phyloP scores from a whole-genome alignment of 176 grass and related monocot genomes.

The Aegilops bicornis region DNA sequence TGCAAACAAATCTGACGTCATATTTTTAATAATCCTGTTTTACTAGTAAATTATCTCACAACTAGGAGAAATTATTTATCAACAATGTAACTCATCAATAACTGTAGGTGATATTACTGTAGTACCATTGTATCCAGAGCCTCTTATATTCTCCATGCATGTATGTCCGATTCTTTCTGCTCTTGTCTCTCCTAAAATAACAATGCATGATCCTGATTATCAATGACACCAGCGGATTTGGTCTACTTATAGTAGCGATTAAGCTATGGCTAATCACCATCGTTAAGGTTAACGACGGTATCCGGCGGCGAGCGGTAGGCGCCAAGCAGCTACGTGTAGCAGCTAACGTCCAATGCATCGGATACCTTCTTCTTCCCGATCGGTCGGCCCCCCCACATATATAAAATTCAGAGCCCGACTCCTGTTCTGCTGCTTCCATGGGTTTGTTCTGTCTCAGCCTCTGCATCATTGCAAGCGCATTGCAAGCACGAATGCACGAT shows the following conservation, averaged over 20 bases:
- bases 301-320: background rate
- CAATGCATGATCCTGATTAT: background rate
- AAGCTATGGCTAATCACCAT: background rate
- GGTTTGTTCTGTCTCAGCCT: background rate
- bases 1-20: too few relatives aligned
- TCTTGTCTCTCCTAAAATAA: background rate
- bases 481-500: background rate
- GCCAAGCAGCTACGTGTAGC: background rate
- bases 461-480: background rate
- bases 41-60: too few relatives aligned
- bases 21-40: too few relatives aligned
- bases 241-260: background rate
- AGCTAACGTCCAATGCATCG: slow-evolving; percentile 26
- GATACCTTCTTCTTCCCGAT: background rate
- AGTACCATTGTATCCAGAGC: background rate
- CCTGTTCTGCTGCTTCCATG: slow-evolving; percentile 9
- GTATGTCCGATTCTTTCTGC: background rate
- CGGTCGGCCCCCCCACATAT: background rate
- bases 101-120: too few relatives aligned
- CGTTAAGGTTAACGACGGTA: slow-evolving; percentile 11
- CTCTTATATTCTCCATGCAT: background rate
- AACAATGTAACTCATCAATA: too few relatives aligned
- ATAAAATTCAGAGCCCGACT: slow-evolving; percentile 7
- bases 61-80: too few relatives aligned
- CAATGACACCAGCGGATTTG: background rate